These are phyloP conservation scores for Yarrowia osloensis DNA, from an alignment of 805 yeast species.

Conservation along the genomic window DNA sequence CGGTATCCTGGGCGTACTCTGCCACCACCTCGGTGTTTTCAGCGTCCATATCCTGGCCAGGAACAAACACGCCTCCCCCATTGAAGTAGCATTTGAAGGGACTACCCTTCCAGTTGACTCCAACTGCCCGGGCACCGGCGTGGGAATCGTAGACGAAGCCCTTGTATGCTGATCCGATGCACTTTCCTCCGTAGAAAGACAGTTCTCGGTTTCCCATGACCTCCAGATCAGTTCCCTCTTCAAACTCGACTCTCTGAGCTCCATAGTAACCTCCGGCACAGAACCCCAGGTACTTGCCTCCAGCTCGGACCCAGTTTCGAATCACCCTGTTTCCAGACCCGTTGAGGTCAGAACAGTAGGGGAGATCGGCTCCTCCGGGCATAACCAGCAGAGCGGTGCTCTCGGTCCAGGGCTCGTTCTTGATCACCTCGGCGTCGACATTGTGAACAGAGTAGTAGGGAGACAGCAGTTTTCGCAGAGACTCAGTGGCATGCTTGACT, in stretches of 20 bases:
- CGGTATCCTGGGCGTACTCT: constrained; percentile 56
- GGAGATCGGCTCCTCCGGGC: constrained; percentile 98
- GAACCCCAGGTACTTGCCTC: constrained; percentile 83
- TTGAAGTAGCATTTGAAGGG: constrained; percentile 58
- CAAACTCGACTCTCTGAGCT: constrained; percentile 76
- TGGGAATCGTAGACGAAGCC: constrained; percentile 83
- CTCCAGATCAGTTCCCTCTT: constrained; percentile 70
- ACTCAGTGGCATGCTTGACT: constrained; percentile 78
- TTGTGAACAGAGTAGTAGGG: constrained; percentile 86
- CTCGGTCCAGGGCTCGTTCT: constrained; percentile 83
- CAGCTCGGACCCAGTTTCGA: constrained; percentile 63
- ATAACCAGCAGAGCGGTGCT: constrained; percentile 78
- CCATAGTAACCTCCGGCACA: constrained; percentile 97
- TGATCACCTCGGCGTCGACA: constrained; percentile 61
- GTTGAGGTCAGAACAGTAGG: constrained; percentile 71
- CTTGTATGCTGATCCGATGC: constrained; percentile 75
- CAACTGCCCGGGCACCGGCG: constrained; percentile 63
- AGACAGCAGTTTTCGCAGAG: constrained; percentile 71
- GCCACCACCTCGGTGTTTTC: constrained; percentile 73
- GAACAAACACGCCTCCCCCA: constrained; percentile 87
- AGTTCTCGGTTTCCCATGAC: constrained; percentile 86
- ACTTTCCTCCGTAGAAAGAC: constrained; percentile 76
- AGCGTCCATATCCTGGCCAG: constrained; percentile 56
- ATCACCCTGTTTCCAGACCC: constrained; percentile 68
- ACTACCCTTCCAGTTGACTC: constrained; percentile 27